A percentile compares a stretch with the other conserved stretches of the same genome.
Evolutionary conservation across 495 filamentous ascomycete species (phyloP).

Genomic region (Rhypophila decipiens): DNA sequence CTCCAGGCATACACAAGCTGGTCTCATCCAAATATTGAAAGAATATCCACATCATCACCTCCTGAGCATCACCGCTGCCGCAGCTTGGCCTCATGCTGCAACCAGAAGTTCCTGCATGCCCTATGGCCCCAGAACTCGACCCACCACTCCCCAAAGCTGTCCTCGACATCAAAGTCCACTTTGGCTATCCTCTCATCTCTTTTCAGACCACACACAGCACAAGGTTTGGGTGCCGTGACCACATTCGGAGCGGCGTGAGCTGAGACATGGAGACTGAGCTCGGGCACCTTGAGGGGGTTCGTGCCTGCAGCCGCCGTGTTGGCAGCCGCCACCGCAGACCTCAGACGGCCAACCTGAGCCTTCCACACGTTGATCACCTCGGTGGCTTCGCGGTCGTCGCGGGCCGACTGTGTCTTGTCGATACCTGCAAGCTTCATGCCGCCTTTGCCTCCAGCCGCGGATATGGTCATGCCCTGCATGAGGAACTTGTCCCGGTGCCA

Average conservation of each 20-base stretch:
- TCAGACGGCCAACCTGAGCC: conserved; percentile 55
- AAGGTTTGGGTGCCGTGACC: conserved; percentile 65
- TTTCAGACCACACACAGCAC: conserved; percentile 81
- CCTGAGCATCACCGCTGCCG: conserved; percentile 61
- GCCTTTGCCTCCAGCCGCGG: conserved; percentile 53
- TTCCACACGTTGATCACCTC: conserved; percentile 74
- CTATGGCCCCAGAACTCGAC: conserved; percentile 81
- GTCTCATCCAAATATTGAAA: too few species aligned
- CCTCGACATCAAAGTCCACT: conserved; percentile 71
- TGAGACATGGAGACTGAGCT: conserved; percentile 56
- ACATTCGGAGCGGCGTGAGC: conserved; percentile 59
- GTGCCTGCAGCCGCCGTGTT: conserved; percentile 28
- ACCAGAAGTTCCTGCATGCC: conserved; percentile 79
- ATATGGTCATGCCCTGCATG: conserved; percentile 84
- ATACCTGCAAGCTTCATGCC: conserved; percentile 88
- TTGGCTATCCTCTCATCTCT: conserved; percentile 72
- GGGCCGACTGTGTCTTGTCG: conserved; percentile 69
- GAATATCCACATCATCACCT: conserved; percentile 15
- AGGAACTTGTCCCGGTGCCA: conserved; percentile 86
- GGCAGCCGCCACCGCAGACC: conserved; percentile 50
- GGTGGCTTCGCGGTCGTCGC: conserved; percentile 80
- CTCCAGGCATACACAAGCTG: background rate
- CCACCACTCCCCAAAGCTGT: conserved; percentile 97
- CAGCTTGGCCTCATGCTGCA: conserved; percentile 59
- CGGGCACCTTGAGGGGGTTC: conserved; percentile 51